phyloP scores from a whole-genome alignment of 163 green algal species.

The Coccomyxa subellipsoidea region DNA sequence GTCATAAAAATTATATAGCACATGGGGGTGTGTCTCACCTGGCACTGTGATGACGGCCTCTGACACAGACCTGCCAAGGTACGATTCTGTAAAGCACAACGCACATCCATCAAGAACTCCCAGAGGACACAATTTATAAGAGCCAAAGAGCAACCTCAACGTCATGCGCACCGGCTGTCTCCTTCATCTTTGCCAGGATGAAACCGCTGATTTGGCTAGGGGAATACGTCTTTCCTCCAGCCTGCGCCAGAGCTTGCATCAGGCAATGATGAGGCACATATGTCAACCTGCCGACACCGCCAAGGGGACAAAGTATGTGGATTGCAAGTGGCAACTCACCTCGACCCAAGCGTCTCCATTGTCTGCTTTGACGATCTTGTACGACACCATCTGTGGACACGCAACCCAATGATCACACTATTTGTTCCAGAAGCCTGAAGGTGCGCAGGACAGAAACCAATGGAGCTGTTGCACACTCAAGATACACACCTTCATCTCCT shows the following conservation, averaged over 20 bases:
- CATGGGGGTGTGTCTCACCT: neutral
- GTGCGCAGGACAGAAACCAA: neutral
- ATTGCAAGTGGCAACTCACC: constrained; percentile 27
- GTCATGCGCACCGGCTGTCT: constrained; percentile 73
- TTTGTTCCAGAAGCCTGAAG: neutral
- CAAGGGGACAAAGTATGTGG: neutral
- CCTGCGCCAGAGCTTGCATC: constrained; percentile 30
- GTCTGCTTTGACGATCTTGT: constrained; percentile 89
- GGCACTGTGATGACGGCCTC: constrained; percentile 93
- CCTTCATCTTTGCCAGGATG: constrained; percentile 94
- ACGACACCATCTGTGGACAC: constrained; percentile 89
- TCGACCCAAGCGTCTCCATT: constrained; percentile 97
- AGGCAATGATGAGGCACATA: neutral
- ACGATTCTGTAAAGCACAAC: constrained; percentile 59
- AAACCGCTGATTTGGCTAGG: constrained; percentile 93
- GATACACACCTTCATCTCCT: constrained; percentile 79
- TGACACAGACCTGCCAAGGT: constrained; percentile 82
- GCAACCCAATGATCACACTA: neutral
- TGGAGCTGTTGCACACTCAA: too few species aligned
- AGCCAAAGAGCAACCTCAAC: too few species aligned
- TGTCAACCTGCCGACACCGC: too few species aligned
- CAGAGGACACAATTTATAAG: neutral
- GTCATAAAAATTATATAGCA: too few species aligned
- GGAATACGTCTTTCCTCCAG: constrained; percentile 77
- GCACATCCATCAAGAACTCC: neutral